Evolutionary conservation across 2,329 filamentous ascomycete species (phyloP).

Genomic region (Tolypocladium paradoxum): DNA sequence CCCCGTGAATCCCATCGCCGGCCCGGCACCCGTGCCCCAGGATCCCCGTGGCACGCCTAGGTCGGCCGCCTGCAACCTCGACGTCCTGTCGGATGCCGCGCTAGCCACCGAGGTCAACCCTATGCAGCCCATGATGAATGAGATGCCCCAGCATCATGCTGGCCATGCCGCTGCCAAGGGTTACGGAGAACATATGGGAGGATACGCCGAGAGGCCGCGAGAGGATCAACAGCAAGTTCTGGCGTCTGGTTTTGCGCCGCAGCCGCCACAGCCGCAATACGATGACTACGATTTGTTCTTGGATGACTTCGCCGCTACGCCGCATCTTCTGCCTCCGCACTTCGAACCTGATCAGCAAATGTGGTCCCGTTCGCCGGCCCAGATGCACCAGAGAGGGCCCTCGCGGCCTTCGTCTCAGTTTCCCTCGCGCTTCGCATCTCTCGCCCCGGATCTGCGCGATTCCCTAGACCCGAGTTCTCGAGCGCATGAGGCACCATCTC

Average conservation of each 20-base stretch:
- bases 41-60: conserved; percentile 36
- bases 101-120: conserved; percentile 43
- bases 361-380: conserved; percentile 35
- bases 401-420: conserved; percentile 42
- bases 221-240: conserved; percentile 33
- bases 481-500: conserved; percentile 19
- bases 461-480: conserved; percentile 12
- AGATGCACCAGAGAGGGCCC: conserved; percentile 25
- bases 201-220: conserved; percentile 36
- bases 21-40: conserved; percentile 28
- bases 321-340: conserved; percentile 43
- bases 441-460: conserved; percentile 42
- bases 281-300: conserved; percentile 50
- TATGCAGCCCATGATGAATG: conserved; percentile 39
- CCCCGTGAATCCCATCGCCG: conserved; percentile 21
- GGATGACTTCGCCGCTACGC: conserved; percentile 43
- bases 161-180: conserved; percentile 35
- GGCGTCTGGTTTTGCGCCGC: conserved; percentile 24
- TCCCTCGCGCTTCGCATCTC: conserved; percentile 42
- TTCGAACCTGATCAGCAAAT: conserved; percentile 44
- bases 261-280: conserved; percentile 25
- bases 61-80: conserved; percentile 42
- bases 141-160: conserved; percentile 27
- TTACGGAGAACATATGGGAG: conserved; percentile 35
- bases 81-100: conserved; percentile 49